These are phyloP conservation scores for Lenzites betulinus DNA, from an alignment of 768 basidiomycete genomes.

Conservation along the genomic window DNA sequence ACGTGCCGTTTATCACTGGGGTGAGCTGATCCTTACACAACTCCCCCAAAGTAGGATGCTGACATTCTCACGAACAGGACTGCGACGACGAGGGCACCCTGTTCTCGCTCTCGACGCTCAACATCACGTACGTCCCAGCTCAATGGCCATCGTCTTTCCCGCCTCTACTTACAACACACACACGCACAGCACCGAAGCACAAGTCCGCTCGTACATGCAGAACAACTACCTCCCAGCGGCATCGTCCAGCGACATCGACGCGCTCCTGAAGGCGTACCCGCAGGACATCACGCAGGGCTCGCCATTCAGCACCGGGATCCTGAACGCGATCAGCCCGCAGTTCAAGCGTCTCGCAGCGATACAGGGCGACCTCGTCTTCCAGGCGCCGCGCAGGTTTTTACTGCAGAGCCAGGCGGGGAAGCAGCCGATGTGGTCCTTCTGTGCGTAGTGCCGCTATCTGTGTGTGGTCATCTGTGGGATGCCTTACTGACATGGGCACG, in stretches of 20 bases:
- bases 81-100: constrained; percentile 62
- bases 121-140: constrained; percentile 30
- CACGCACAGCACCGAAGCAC: constrained; percentile 22
- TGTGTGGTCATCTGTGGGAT: too few relatives aligned
- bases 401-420: constrained; percentile 40
- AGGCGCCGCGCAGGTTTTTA: constrained; percentile 51
- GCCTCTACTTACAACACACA: background rate
- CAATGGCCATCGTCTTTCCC: background rate
- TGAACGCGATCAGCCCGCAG: constrained; percentile 51
- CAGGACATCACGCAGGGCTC: constrained; percentile 46
- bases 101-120: constrained; percentile 31
- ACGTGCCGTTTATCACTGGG: constrained; percentile 51
- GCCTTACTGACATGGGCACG: background rate
- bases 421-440: constrained; percentile 46
- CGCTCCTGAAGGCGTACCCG: constrained; percentile 32
- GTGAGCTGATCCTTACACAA: background rate
- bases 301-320: constrained; percentile 49
- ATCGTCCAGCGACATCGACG: constrained; percentile 13
- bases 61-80: constrained; percentile 25
- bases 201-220: constrained; percentile 18
- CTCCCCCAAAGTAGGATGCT: background rate
- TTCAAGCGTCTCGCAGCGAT: constrained; percentile 55
- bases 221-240: constrained; percentile 28
- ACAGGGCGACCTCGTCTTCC: constrained; percentile 52
- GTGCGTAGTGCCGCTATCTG: constrained; percentile 27